Base-by-base conservation (phyloP, 225 moss, liverwort and hornwort genomes). In the Pleurozium schreberi region DNA sequence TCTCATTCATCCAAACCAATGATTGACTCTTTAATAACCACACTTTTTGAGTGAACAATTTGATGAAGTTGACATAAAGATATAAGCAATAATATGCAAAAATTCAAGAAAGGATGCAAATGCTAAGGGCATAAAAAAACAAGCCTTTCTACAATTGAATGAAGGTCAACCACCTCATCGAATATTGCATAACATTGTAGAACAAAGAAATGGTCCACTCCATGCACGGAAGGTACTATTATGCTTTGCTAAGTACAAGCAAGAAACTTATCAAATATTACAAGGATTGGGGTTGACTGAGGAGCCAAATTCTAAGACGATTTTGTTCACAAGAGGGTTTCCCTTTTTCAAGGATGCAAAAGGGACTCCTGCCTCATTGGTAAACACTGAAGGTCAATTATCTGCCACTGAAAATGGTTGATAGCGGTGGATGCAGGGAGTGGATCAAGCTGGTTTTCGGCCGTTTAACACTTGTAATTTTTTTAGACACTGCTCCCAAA, bases 61-160 rank as follows among this genome's bases (percentile, higher is more conserved):
- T 69, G 23, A 69, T 69, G 12, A 49, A 12, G 12, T 33, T 49
- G 31, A 49, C 1, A 31, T 4, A 49, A 12, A 33, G 12, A 33
- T 12, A 33, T 2, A 16, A 16, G 6, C 3, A 43, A 43, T 8
- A 27, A 17, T 17, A 45, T 71, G 2, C 18, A 47, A 47, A 30
- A 19, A 20, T 7, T 28, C 27, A 74, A 47, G 30, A 11, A 30
- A 74, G 4, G 30, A 73, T 7, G 18, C 4, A 47, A 1, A 12
- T 1, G 1, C 5, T 31, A 5, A 30, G 3, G 11, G 6, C 11
- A 0, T 74, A 11, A 31, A 18, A 55, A 12, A 18, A 57, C 11
- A 10, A n/a, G 27, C 5, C 25, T 25, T 78, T 40, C 17, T 28
- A 12, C 2, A 28, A 12, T 40, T 12, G 80, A 58, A 58, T 28